Percentiles rank a stretch among this genome's conserved stretches.
Conservation (phyloP, 2,329 filamentous ascomycete species). For the Trichoderma sp. region DNA sequence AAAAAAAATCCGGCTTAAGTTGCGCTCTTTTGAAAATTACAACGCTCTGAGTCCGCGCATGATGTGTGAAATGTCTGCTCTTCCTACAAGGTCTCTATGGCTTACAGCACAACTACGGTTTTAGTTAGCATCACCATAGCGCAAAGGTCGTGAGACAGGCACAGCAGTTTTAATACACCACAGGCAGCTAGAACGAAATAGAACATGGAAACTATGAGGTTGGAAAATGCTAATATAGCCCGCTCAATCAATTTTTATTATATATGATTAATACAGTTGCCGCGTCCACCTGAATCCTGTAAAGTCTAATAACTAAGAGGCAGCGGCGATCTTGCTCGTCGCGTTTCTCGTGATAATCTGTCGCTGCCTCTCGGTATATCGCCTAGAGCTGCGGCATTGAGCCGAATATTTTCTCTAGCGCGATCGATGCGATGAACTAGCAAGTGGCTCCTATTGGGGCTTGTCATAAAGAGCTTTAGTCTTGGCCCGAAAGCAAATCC, state of each 20-base stretch:
- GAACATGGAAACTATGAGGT: not conserved
- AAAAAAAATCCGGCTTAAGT: not conserved
- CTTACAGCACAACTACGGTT: not conserved
- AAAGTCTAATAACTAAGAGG: not conserved
- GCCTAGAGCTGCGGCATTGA: not conserved
- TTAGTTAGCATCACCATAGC: not conserved
- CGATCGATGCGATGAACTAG: not conserved
- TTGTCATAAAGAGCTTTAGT: conserved; percentile 13
- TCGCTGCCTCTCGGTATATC: not conserved
- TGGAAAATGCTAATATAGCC: not conserved
- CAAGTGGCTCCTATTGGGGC: conserved; percentile 1
- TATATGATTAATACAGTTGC: not conserved
- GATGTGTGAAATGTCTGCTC: not conserved
- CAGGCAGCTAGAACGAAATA: not conserved
- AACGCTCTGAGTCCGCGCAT: not conserved
- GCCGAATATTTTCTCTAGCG: conserved; percentile 7
- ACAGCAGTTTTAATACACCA: not conserved
- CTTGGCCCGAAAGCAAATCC: not conserved
- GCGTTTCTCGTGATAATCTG: not conserved
- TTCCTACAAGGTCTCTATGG: not conserved
- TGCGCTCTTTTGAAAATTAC: not conserved
- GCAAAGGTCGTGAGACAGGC: not conserved
- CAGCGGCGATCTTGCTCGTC: not conserved
- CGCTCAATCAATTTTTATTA: not conserved
- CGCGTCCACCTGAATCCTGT: too few relatives aligned